These are phyloP conservation scores for Ophidiomyces ophidiicola DNA, from an alignment of 2,329 filamentous ascomycete species.

Conservation along the genomic window DNA sequence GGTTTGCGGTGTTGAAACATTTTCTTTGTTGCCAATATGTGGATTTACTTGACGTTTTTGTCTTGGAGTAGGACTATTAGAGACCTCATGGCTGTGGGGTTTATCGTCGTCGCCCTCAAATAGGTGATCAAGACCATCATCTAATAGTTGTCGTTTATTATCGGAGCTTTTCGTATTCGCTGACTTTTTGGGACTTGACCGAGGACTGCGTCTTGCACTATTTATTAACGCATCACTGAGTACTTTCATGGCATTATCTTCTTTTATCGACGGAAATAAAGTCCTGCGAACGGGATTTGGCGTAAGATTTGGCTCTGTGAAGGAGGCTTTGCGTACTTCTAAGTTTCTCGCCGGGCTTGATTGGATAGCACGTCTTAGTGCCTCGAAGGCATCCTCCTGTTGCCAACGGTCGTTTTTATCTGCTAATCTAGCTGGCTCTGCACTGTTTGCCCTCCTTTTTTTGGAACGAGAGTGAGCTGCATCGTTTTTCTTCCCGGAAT, in stretches of 20 bases:
- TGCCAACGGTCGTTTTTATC: constrained; percentile 27
- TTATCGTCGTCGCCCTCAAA: constrained; percentile 49
- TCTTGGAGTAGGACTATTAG: constrained; percentile 41
- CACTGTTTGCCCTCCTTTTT: constrained; percentile 37
- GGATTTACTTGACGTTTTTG: constrained; percentile 27
- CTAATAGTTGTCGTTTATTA: constrained; percentile 38
- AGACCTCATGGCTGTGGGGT: constrained; percentile 41
- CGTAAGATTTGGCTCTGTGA: constrained; percentile 42
- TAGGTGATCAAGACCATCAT: constrained; percentile 49
- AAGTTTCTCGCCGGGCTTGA: constrained; percentile 47
- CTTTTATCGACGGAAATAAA: constrained; percentile 32
- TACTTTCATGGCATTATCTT: constrained; percentile 27
- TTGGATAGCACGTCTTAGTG: constrained; percentile 44
- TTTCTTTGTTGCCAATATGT: constrained; percentile 5
- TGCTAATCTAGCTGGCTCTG: constrained; percentile 33
- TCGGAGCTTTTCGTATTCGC: constrained; percentile 44
- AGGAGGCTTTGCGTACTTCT: constrained; percentile 30
- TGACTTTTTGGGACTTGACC: constrained; percentile 26
- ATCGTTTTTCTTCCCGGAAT: constrained; percentile 17
- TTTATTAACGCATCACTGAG: constrained; percentile 28
- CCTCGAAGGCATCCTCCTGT: constrained; percentile 33
- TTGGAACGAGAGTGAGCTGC: constrained; percentile 27
- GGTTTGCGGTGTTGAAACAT: neutral
- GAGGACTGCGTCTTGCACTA: constrained; percentile 40
- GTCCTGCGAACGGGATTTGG: constrained; percentile 42